Conservation (phyloP, 1,139 yeast species). For the Lodderomyces orthopsilosis region DNA sequence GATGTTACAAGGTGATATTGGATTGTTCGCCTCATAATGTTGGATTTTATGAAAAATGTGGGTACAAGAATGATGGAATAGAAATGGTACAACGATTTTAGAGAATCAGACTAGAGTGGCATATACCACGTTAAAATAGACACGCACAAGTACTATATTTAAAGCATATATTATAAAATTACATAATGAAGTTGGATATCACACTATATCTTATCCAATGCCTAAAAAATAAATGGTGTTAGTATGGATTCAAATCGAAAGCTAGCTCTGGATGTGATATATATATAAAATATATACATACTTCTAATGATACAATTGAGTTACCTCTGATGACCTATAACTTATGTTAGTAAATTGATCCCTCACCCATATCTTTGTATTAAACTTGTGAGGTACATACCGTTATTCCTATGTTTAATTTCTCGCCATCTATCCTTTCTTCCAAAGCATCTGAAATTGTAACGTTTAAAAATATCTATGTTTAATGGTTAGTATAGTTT, state of each 20-base stretch:
- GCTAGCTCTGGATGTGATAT: no score
- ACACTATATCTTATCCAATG: constrained; percentile 27
- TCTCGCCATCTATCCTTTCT: constrained; percentile 49
- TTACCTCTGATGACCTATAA: constrained; percentile 54
- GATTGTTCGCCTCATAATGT: constrained; percentile 85
- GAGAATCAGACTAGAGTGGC: background rate
- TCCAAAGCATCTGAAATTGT: constrained; percentile 76
- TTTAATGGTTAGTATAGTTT: constrained; percentile 4
- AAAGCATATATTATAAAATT: background rate
- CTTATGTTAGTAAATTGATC: constrained; percentile 21
- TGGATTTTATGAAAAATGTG: constrained; percentile 88
- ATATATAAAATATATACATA: no score
- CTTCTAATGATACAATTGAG: constrained; percentile 57
- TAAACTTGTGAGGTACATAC: constrained; percentile 29
- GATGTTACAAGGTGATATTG: constrained; percentile 85
- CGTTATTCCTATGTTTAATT: constrained; percentile 54
- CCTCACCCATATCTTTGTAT: no score
- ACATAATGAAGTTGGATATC: no score
- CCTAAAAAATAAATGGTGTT: constrained; percentile 20
- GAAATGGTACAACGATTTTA: constrained; percentile 57
- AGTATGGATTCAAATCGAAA: constrained; percentile 17
- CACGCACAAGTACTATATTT: background rate
- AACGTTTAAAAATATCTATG: constrained; percentile 60
- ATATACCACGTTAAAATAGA: background rate
- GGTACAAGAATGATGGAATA: constrained; percentile 59